Base-by-base conservation (phyloP, 2,329 filamentous ascomycete species). In the Epichloe brachyelytri region DNA sequence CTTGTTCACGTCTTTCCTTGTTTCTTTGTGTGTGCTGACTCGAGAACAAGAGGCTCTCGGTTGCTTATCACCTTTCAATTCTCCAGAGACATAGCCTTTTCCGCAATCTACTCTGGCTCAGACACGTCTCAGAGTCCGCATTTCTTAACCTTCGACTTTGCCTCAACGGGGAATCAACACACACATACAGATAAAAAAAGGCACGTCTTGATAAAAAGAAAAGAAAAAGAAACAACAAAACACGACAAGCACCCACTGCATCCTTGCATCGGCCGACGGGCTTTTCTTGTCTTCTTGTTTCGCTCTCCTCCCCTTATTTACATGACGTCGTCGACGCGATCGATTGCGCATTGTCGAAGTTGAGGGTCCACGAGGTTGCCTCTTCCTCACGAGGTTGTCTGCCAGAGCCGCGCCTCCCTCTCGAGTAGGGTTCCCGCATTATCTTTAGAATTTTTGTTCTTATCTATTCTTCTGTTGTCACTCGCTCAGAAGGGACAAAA, bases 61-160 rank as follows among this genome's bases (percentile, higher is more conserved):
- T 51, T 17, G n/a, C 36, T 39, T 46, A 37, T 45, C n/a, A 33
- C 46, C 26, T 37, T 41, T 39, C 44, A 19, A 39, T 26, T 38
- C 40, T 44, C 12, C 22, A 39, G 36, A 49, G 44, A 19, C 37
- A 43, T 43, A 30, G 22, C 10, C 26, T 41, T 26, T 26, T 41
- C 30, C 48, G 44, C 44, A 49, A 52, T 50, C 50, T 52, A 34
- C 39, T 50, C 46, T 47, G 46, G 38, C 39, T 50, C 46, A 52
- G 46, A 52, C 52, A 54, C 50, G 50, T 54, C 52, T 52, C 38
- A 52, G 49, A 34, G 33, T 46, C 47, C 52, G 52, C 50, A 51
- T 54, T 48, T 51, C 36, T 51, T 45, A 50, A 14, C 37, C 19
- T 46, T 46, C 45, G 34, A 46, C 30, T 49, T 41, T 30, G 33